These are phyloP conservation scores for Botrytis fragariae DNA, from an alignment of 2,329 filamentous ascomycete genomes.

Conservation along the genomic window DNA sequence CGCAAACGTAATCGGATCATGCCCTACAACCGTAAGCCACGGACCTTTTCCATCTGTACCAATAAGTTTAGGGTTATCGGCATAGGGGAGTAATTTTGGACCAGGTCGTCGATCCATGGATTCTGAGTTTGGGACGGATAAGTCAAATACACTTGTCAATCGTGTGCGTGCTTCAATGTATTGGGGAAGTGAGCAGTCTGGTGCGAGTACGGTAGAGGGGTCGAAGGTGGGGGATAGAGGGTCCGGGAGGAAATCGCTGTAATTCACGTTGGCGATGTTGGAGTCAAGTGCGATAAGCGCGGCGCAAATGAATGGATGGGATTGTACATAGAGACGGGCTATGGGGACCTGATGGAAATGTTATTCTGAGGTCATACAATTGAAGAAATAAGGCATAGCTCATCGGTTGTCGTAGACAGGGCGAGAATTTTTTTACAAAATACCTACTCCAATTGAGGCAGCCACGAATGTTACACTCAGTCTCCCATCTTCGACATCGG, in stretches of 20 bases:
- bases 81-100: slow-evolving; percentile 33
- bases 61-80: slow-evolving; percentile 34
- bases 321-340: slow-evolving; percentile 36
- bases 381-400: not conserved
- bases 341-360: slow-evolving; percentile 26
- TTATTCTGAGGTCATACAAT: not conserved
- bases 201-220: slow-evolving; percentile 28
- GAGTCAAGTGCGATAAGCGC: slow-evolving; percentile 39
- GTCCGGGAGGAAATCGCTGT: slow-evolving; percentile 34
- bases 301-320: slow-evolving; percentile 32
- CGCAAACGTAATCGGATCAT: slow-evolving; percentile 38
- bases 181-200: slow-evolving; percentile 34
- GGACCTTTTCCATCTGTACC: slow-evolving; percentile 33
- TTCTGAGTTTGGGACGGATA: slow-evolving; percentile 36
- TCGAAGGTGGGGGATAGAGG: slow-evolving; percentile 34
- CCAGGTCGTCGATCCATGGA: slow-evolving; percentile 35
- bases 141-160: slow-evolving; percentile 34
- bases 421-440: not conserved
- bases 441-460: slow-evolving; percentile 36
- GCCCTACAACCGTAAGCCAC: slow-evolving; percentile 37
- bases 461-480: slow-evolving; percentile 34
- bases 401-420: not conserved
- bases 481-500: slow-evolving; percentile 21
- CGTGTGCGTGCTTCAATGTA: slow-evolving; percentile 36
- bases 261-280: slow-evolving; percentile 38